Conservation (phyloP, 116 monocot genomes). For the Posidonia oceanica region DNA sequence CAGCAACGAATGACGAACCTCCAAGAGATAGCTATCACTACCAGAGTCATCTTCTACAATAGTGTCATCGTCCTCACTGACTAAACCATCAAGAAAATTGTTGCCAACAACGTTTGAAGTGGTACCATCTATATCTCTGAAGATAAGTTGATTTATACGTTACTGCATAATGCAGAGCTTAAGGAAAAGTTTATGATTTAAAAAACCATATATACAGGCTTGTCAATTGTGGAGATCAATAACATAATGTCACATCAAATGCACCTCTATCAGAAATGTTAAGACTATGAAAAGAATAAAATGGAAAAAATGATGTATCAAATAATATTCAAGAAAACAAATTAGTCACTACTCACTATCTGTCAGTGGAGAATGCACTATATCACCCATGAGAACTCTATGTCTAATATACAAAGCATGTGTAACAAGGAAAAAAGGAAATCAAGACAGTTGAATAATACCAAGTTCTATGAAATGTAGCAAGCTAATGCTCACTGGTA, state of each 20-base stretch:
- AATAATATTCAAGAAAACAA: too few species aligned
- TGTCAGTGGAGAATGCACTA: too few species aligned
- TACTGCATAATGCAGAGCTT: neutral
- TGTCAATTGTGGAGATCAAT: neutral
- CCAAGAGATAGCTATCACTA: slow-evolving; percentile 67
- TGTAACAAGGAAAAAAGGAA: too few species aligned
- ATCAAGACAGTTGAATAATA: too few species aligned
- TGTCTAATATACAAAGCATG: too few species aligned
- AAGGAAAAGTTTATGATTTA: neutral
- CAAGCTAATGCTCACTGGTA: too few species aligned
- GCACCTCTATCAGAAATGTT: neutral
- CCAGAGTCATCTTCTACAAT: slow-evolving; percentile 45
- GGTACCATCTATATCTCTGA: slow-evolving; percentile 17
- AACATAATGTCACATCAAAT: too few species aligned
- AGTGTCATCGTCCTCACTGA: slow-evolving; percentile 32
- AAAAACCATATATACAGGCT: neutral
- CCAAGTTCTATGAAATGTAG: too few species aligned
- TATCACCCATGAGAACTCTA: too few species aligned
- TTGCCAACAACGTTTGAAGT: slow-evolving; percentile 7
- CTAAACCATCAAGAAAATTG: slow-evolving; percentile 31
- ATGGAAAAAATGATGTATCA: neutral
- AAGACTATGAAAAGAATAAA: neutral
- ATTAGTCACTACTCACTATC: too few species aligned
- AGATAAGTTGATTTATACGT: neutral
- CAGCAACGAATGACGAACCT: slow-evolving; percentile 28